phyloP scores from a whole-genome alignment of 2,329 filamentous ascomycete genomes.

The Madurella mycetomatis region DNA sequence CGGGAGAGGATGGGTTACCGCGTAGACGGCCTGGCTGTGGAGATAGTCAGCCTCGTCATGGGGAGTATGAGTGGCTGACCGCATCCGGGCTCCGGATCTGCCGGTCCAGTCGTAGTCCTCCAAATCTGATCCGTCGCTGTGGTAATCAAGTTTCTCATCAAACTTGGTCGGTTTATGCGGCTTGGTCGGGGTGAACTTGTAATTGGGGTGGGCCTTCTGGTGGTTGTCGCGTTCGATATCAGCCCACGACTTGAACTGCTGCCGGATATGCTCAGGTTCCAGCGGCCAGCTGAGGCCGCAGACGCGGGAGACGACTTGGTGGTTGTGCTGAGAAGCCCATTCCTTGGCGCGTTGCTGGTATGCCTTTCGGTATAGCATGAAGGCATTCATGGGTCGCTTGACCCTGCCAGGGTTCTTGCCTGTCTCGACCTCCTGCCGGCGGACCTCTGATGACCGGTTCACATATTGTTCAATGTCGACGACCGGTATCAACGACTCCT shows the following conservation, averaged over 20 bases:
- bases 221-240: conserved; percentile 81
- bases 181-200: conserved; percentile 91
- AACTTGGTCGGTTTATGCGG: conserved; percentile 40
- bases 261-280: conserved; percentile 68
- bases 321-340: conserved; percentile 80
- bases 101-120: conserved; percentile 44
- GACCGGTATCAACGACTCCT: conserved; percentile 58
- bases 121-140: conserved; percentile 41
- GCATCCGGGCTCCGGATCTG: conserved; percentile 29
- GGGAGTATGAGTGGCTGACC: conserved; percentile 30
- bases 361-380: conserved; percentile 94
- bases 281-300: conserved; percentile 82
- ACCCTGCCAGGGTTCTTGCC: conserved; percentile 70
- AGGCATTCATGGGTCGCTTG: conserved; percentile 93
- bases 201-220: conserved; percentile 76
- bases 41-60: conserved; percentile 32
- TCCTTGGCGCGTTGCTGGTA: conserved; percentile 83
- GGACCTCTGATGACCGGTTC: conserved; percentile 61
- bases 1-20: conserved; percentile 4
- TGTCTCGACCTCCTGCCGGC: conserved; percentile 63
- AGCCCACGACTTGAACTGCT: conserved; percentile 74
- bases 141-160: conserved; percentile 31
- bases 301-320: conserved; percentile 86
- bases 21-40: conserved; percentile 22
- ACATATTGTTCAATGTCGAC: conserved; percentile 80